Evolutionary conservation across 2,329 filamentous ascomycete genomes (phyloP), one percentile per base, ranked within the genome.

Genomic region (Verticillium dahliae): DNA sequence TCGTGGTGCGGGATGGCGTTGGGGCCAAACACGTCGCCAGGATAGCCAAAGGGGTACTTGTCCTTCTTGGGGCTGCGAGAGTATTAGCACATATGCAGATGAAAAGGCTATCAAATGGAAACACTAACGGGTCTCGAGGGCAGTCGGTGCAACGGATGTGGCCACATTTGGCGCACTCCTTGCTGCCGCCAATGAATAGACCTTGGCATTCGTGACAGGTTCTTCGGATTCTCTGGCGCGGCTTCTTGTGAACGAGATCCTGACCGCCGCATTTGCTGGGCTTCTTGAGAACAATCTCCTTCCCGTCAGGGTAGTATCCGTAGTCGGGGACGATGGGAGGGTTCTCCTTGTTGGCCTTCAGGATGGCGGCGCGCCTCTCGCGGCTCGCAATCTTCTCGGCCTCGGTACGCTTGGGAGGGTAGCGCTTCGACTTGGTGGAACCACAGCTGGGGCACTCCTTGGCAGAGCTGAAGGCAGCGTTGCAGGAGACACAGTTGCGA

Each of bases 71-170:
- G 78, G 57, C 85, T 88, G 68, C 31, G 10, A 31, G 33, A 35
- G 18, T 18, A 59, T 67, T 62, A 65, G 64, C 55, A 50, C 38
- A 45, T 62, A 13, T 33, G 27, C 11, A 52, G 13, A 18, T 38
- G 22, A 33, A 38, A 35, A 34, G 11, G 15, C 62, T 59, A 6
- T 35, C 41, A 37, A 18, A 31, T 22, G 37, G 60, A 31, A 31
- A 31, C 27, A 86, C 89, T 73, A 84, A 92, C 82, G 91, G 91
- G 69, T 92, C 87, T 68, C 91, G 82, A 34, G 90, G 91, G 73
- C 92, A 96, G 70, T 89, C 89, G 45, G 86, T 90, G 78, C 92
- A 96, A 60, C 91, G 87, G 59, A 81, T 73, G 73, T 96, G 92
- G 34, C 80, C 77, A 74, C 92, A 96, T 45, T 79, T 80, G 7